Base-by-base conservation (phyloP, 1,284 basidiomycete species). In the Cryptococcus neoformans region DNA sequence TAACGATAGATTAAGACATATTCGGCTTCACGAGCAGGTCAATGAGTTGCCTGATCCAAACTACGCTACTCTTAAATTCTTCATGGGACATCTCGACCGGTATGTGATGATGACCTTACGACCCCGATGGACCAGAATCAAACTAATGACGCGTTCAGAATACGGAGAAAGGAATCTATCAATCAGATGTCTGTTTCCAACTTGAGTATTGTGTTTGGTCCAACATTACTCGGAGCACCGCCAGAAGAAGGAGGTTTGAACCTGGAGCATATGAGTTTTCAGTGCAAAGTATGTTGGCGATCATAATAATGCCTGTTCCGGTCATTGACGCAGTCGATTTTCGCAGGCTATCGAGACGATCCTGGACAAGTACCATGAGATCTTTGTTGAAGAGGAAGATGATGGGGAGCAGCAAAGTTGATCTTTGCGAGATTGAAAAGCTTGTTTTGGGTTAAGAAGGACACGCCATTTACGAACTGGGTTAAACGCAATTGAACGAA, bases 11-110 rank as follows among this genome's bases (percentile, higher is more conserved):
- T 79, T 97, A 63, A 84, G 94, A 61, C 94, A 98, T 70, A 97
- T 98, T 63, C 84, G 93, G 51, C 80, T 99, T 57, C 95, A 99
- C 69, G 95, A 99, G 74, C 86, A 90, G 53, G 94, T 99, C 50
- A 99, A 99, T 72, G 94, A 97, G 66, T 82, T 99, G 52, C 96
- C 95, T 3, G 95, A 99, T 78, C 85, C 96, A 11, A 97, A 99
- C 77, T 99, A 99, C 71, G 92, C 96, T 0, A 97, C 95, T 1
- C 82, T 99, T 54, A 98, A 98, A 75, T 97, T 85, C 76, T 88
- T 99, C 72, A 84, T 99, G 83, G 92, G 89, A 9, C 95, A 99
- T 79, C 79, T 99, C 59, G 84, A 97, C 80, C 86, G 84, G 90
- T 92, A 64, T 61, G 82, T 77, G 3, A 3, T 36, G 35, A 40